These are phyloP conservation scores for Phytophthora pini DNA, from an alignment of 352 stramenopile species.

Conservation along the genomic window DNA sequence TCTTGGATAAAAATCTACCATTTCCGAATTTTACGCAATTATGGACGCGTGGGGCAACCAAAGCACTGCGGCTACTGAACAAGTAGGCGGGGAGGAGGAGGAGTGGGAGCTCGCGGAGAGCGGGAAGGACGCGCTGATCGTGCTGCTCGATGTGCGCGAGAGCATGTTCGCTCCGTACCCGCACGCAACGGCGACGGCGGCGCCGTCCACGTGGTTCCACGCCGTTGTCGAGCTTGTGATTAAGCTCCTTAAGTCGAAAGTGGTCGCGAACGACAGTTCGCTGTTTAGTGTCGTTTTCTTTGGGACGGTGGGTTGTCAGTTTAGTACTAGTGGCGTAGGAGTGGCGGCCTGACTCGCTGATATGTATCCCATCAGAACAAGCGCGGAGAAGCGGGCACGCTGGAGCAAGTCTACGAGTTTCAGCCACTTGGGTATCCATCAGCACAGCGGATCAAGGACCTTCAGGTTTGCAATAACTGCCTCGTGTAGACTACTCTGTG, in stretches of 20 bases:
- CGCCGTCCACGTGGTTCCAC: conserved; percentile 72
- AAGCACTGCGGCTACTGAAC: conserved; percentile 15
- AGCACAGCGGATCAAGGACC: conserved; percentile 75
- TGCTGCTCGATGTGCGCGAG: conserved; percentile 77
- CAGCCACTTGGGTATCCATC: conserved; percentile 78
- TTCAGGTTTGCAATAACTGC: conserved; percentile 41
- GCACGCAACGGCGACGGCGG: conserved; percentile 10
- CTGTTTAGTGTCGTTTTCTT: conserved; percentile 82
- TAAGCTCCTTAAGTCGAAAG: conserved; percentile 79
- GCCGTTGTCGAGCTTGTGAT: conserved; percentile 71
- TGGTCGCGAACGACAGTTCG: conserved; percentile 83
- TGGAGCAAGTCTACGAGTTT: conserved; percentile 82
- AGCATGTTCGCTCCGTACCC: conserved; percentile 67
- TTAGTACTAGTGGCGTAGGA: not conserved
- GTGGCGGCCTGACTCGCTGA: not conserved
- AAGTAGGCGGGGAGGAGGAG: conserved; percentile 49
- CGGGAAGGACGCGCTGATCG: conserved; percentile 80
- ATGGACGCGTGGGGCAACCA: conserved; percentile 61
- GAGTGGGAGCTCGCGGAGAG: conserved; percentile 62
- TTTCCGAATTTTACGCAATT: conserved; percentile 10
- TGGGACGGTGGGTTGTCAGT: conserved; percentile 54
- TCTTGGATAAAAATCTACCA: conserved; percentile 21
- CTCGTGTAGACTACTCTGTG: not conserved
- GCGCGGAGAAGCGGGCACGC: conserved; percentile 52
- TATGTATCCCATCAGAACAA: conserved; percentile 48